Evolutionary conservation across 208 protist genomes (phyloP).

Genomic region (Wallacemonas collosoma): DNA sequence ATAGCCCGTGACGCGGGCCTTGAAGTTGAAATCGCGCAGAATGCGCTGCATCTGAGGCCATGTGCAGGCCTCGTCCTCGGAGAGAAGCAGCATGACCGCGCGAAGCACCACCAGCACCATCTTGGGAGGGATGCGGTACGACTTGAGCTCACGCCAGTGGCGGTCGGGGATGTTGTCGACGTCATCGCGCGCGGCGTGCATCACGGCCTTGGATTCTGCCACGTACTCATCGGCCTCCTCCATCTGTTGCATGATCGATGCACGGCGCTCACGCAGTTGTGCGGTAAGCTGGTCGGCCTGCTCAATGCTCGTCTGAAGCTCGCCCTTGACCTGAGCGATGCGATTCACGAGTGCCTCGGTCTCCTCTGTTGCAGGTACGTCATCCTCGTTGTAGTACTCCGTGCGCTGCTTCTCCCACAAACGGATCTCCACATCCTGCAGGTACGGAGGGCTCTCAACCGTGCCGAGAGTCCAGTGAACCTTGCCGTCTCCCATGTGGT

Average conservation of each 20-base stretch:
- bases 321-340: conserved; percentile 52
- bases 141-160: conserved; percentile 90
- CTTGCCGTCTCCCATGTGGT: conserved; percentile 50
- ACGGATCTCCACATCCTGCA: conserved; percentile 72
- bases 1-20: conserved; percentile 67
- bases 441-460: conserved; percentile 69
- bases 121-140: conserved; percentile 80
- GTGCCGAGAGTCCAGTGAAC: conserved; percentile 80
- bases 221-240: conserved; percentile 63
- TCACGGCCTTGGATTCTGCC: conserved; percentile 58
- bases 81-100: conserved; percentile 86
- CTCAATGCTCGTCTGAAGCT: conserved; percentile 65
- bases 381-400: conserved; percentile 46
- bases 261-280: conserved; percentile 59
- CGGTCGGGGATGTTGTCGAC: conserved; percentile 77
- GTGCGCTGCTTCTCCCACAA: conserved; percentile 64
- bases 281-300: conserved; percentile 60
- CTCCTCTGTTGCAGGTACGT: conserved; percentile 45
- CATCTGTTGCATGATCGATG: conserved; percentile 58
- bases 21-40: conserved; percentile 76
- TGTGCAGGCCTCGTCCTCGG: conserved; percentile 71
- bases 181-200: conserved; percentile 62
- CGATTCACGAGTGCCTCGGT: conserved; percentile 63
- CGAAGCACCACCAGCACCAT: conserved; percentile 80
- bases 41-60: conserved; percentile 87